phyloP scores from a whole-genome alignment of 1,284 basidiomycete genomes.

The Puccinia polysora region DNA sequence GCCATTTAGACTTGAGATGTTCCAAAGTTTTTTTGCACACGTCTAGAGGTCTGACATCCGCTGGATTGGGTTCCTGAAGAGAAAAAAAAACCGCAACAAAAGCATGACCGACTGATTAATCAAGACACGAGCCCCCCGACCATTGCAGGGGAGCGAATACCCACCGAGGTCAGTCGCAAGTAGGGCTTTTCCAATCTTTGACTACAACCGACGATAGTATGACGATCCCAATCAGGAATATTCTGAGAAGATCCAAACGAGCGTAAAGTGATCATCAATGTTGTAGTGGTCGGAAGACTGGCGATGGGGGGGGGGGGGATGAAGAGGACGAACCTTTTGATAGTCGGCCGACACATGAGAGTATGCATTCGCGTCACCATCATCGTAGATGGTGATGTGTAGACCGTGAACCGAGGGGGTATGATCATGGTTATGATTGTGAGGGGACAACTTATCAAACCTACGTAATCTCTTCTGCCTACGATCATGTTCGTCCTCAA shows the following conservation, averaged over 20 bases:
- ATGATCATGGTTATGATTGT: constrained; percentile 48
- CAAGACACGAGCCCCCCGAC: too few relatives aligned
- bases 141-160: constrained; percentile 50
- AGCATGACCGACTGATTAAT: too few relatives aligned
- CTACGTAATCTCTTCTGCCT: constrained; percentile 51
- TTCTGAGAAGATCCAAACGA: constrained; percentile 61
- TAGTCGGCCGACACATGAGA: constrained; percentile 28
- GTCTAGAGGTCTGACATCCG: constrained; percentile 81
- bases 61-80: constrained; percentile 80
- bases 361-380: constrained; percentile 13
- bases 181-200: constrained; percentile 91
- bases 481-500: constrained; percentile 48
- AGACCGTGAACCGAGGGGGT: constrained; percentile 46
- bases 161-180: constrained; percentile 82
- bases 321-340: constrained; percentile 21
- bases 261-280: not conserved
- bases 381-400: constrained; percentile 46
- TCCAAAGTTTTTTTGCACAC: constrained; percentile 78
- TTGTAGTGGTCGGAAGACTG: too few relatives aligned
- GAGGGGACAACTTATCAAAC: too few relatives aligned
- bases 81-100: not conserved
- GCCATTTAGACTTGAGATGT: constrained; percentile 85
- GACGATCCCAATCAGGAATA: constrained; percentile 91
- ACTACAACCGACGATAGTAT: constrained; percentile 88
- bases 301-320: too few relatives aligned